phyloP scores from a whole-genome alignment of 331 rosid genomes.

The Stylosanthes scabra region DNA sequence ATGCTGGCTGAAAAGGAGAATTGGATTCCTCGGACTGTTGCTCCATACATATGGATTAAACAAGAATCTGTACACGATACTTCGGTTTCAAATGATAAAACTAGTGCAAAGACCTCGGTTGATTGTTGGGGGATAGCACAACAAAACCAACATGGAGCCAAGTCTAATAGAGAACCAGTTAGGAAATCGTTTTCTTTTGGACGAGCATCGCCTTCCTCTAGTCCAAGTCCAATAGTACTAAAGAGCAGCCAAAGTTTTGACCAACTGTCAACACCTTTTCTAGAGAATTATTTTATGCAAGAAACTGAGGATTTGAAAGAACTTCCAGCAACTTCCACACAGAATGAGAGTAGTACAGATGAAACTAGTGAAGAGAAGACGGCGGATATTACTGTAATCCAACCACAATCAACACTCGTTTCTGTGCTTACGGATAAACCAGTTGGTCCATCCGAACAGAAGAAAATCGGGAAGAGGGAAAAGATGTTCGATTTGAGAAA shows the following conservation, averaged over 20 bases:
- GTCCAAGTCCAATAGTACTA: constrained; percentile 37
- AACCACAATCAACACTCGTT: constrained; percentile 42
- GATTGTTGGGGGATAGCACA: constrained; percentile 46
- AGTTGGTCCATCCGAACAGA: constrained; percentile 45
- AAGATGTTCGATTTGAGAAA: constrained; percentile 78
- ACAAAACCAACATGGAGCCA: constrained; percentile 27
- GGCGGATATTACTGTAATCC: constrained; percentile 40
- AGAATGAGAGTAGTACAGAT: constrained; percentile 39
- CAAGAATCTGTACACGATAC: constrained; percentile 65
- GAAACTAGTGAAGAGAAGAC: constrained; percentile 47
- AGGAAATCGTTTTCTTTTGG: constrained; percentile 48
- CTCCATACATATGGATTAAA: constrained; percentile 81
- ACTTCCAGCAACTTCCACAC: constrained; percentile 46
- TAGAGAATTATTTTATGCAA: constrained; percentile 44
- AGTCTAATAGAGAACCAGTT: constrained; percentile 43
- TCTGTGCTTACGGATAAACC: constrained; percentile 40
- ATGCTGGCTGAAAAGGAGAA: constrained; percentile 93
- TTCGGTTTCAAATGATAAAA: constrained; percentile 47
- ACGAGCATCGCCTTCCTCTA: constrained; percentile 34
- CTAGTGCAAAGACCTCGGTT: constrained; percentile 42
- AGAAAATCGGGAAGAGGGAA: constrained; percentile 75
- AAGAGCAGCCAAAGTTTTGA: constrained; percentile 42
- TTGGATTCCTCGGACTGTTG: constrained; percentile 78
- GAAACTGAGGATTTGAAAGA: constrained; percentile 39
- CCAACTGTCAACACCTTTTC: constrained; percentile 57